phyloP scores from a whole-genome alignment of 129 eudicot species.

The Flaveria robusta region DNA sequence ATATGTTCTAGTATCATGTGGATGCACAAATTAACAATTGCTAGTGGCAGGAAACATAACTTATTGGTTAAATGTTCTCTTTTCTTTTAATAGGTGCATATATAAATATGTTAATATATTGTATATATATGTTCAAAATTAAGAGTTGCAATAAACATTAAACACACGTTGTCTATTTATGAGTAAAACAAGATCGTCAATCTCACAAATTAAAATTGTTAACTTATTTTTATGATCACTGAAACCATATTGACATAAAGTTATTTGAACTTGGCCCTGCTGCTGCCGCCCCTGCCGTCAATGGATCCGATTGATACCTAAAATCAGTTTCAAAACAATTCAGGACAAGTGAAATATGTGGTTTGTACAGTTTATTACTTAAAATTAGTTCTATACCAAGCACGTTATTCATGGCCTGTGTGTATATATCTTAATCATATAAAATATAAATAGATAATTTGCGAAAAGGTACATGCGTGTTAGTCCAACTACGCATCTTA shows the following conservation, averaged over 20 bases:
- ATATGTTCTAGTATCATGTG: neutral
- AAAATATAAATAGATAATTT: too few species aligned
- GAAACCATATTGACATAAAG: slow-evolving; percentile 68
- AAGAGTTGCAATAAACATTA: slow-evolving; percentile 11
- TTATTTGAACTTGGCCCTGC: slow-evolving; percentile 78
- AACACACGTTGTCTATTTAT: slow-evolving; percentile 27
- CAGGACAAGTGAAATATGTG: too few species aligned
- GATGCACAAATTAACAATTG: neutral
- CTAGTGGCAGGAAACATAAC: too few species aligned
- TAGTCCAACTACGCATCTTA: too few species aligned
- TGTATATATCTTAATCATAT: too few species aligned
- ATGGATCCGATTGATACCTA: slow-evolving; percentile 65
- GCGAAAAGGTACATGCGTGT: too few species aligned
- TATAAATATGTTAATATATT: neutral
- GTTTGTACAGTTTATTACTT: too few species aligned
- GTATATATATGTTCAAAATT: neutral
- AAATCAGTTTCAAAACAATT: slow-evolving; percentile 18
- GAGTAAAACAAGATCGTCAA: slow-evolving; percentile 31
- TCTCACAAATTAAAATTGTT: slow-evolving; percentile 5
- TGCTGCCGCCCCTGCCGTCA: slow-evolving; percentile 35
- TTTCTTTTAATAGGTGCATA: neutral
- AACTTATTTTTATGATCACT: slow-evolving; percentile 34
- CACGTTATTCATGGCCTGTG: too few species aligned
- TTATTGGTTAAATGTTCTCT: too few species aligned
- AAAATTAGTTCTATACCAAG: too few species aligned